Conservation (phyloP, 2,329 filamentous ascomycete species). For the Colletotrichum neosansevieriae region DNA sequence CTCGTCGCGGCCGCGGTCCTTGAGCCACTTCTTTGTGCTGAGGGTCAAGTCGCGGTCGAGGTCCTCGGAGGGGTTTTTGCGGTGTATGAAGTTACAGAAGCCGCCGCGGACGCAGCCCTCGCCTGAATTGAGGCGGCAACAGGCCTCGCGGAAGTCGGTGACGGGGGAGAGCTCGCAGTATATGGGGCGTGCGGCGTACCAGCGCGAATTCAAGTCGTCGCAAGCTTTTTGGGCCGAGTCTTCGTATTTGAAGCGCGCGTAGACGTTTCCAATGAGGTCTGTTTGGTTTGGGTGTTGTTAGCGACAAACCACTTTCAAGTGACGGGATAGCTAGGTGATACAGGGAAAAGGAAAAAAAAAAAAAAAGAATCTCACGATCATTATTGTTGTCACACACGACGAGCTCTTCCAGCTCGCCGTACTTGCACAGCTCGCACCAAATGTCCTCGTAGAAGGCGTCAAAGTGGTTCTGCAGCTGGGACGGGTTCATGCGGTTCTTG, state of each 20-base stretch:
- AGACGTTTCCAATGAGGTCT: constrained; percentile 98
- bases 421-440: constrained; percentile 99
- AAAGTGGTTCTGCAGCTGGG: constrained; percentile 98
- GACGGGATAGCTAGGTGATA: not conserved
- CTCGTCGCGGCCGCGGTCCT: constrained; percentile 84
- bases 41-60: constrained; percentile 89
- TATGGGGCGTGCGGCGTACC: constrained; percentile 97
- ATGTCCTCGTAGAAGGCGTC: constrained; percentile 99
- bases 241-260: constrained; percentile 99
- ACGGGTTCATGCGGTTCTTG: constrained; percentile 96
- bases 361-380: constrained; percentile 74
- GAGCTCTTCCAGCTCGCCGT: constrained; percentile 95
- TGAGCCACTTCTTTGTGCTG: constrained; percentile 96
- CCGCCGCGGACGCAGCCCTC: constrained; percentile 96
- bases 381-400: constrained; percentile 99
- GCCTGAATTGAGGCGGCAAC: constrained; percentile 92
- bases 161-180: constrained; percentile 98
- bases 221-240: constrained; percentile 93
- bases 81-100: constrained; percentile 99
- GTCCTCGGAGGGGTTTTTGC: constrained; percentile 92
- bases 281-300: constrained; percentile 1
- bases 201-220: constrained; percentile 92
- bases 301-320: not conserved
- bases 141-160: constrained; percentile 97
- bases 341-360: constrained; percentile 34